These are phyloP conservation scores for Populus pruinosa DNA, from an alignment of 345 rosid genomes.

Conservation along the genomic window DNA sequence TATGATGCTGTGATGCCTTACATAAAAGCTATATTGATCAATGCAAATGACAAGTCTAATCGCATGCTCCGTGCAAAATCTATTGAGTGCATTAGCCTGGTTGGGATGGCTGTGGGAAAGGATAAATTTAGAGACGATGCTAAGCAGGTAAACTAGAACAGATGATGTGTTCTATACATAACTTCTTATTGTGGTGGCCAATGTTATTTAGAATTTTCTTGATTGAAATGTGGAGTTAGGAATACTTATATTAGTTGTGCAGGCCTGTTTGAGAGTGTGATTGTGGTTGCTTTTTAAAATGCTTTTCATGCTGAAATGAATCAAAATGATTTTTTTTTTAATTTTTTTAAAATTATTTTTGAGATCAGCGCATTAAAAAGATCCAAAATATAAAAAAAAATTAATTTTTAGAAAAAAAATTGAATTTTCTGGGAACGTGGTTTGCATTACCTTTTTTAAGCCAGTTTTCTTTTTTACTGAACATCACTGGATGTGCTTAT, in stretches of 20 bases:
- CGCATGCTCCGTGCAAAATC: constrained; percentile 97
- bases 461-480: not conserved
- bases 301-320: too few relatives aligned
- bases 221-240: not conserved
- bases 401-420: too few relatives aligned
- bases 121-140: constrained; percentile 93
- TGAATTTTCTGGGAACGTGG: too few relatives aligned
- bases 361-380: too few relatives aligned
- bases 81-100: constrained; percentile 97
- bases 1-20: constrained; percentile 96
- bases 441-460: not conserved
- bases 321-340: too few relatives aligned
- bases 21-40: constrained; percentile 77
- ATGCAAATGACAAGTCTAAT: constrained; percentile 87
- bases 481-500: not conserved
- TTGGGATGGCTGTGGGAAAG: constrained; percentile 99
- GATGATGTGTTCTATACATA: not conserved
- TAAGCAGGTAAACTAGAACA: constrained; percentile 56
- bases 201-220: not conserved
- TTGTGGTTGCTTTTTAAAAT: too few relatives aligned
- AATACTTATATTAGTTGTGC: not conserved
- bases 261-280: too few relatives aligned
- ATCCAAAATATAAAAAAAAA: too few relatives aligned
- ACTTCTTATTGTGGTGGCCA: not conserved
- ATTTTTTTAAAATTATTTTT: too few relatives aligned